Base-by-base conservation (phyloP, 2,329 filamentous ascomycete genomes). In the Eutypa lata region DNA sequence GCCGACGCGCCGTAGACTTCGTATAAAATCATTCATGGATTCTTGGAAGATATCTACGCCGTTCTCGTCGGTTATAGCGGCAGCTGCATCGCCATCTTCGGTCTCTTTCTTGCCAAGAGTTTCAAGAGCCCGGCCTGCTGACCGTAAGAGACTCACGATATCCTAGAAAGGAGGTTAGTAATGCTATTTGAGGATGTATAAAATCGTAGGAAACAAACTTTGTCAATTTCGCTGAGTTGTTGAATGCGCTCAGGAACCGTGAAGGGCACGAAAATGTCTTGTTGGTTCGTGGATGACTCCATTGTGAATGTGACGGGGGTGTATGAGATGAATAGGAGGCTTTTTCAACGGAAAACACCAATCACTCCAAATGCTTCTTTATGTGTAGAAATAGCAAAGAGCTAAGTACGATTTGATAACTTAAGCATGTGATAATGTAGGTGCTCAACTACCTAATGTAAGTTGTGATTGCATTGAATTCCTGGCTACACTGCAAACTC, bases 191-290 rank as follows among this genome's bases (percentile, higher is more conserved):
- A 45, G 24, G 19, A 45, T 38, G 26, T 19, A 18, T 18, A 37
- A 3, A n/a, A 22, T 53, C 47, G n/a, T 26, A 14, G 40, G 21
- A 21, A 49, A 53, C 63, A 38, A 66, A 86, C 84, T 65, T 82
- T 82, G 72, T 95, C 91, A 61, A 96, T 89, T 42, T 87, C 83
- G 61, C 86, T 88, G 52, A 96, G 82, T 64, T 95, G 90, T 53
- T 86, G 78, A 58, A 96, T 91, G 58, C 89, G 89, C 68, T 95
- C 88, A 40, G 87, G 81, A 33, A 88, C 81, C 10, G 84, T 88
- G 60, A 92, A 88, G n/a, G 80, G 78, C 33, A 77, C 66, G 43
- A 77, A 74, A 28, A 65, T 51, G 42, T 65, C 59, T 48, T 54
- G 37, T 49, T 57, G 50, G 55, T 56, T 60, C 62, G 65, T 16